phyloP scores from a whole-genome alignment of 805 yeast species.

The Zygosaccharomyces lentus region DNA sequence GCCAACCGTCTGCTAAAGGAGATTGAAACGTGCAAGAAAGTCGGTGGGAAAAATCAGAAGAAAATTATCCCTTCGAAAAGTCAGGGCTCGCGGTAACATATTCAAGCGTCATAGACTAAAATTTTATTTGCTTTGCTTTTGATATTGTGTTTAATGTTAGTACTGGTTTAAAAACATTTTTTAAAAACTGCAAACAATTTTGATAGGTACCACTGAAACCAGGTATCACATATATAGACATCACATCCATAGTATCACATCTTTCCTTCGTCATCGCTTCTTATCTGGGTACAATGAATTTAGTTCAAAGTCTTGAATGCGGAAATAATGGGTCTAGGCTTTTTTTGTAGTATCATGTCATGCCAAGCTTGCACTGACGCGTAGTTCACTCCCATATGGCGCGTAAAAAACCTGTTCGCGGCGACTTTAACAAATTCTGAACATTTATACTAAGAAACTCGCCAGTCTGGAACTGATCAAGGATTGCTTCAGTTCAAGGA shows the following conservation, averaged over 20 bases:
- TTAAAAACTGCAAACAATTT: background rate
- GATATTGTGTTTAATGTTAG: background rate
- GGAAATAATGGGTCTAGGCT: too few species aligned
- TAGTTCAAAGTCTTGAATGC: too few species aligned
- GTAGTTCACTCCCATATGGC: background rate
- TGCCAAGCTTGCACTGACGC: background rate
- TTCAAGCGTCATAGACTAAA: conserved; percentile 2
- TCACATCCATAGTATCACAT: too few species aligned
- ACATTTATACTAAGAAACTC: background rate
- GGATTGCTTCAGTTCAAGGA: background rate
- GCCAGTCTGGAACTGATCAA: background rate
- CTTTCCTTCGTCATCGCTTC: too few species aligned
- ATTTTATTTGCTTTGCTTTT: background rate
- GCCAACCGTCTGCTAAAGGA: conserved; percentile 15
- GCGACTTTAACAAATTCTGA: background rate
- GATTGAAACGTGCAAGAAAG: conserved; percentile 7
- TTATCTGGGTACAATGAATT: too few species aligned
- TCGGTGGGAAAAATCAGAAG: conserved; percentile 6
- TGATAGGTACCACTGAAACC: too few species aligned
- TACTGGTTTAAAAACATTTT: background rate
- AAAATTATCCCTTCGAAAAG: conserved; percentile 6
- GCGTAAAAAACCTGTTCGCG: conserved; percentile 2
- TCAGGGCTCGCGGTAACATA: conserved; percentile 3
- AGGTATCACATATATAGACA: too few species aligned
- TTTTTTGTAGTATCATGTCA: background rate